phyloP scores from a whole-genome alignment of 2,329 filamentous ascomycete genomes.

The Penicillium olsonii region DNA sequence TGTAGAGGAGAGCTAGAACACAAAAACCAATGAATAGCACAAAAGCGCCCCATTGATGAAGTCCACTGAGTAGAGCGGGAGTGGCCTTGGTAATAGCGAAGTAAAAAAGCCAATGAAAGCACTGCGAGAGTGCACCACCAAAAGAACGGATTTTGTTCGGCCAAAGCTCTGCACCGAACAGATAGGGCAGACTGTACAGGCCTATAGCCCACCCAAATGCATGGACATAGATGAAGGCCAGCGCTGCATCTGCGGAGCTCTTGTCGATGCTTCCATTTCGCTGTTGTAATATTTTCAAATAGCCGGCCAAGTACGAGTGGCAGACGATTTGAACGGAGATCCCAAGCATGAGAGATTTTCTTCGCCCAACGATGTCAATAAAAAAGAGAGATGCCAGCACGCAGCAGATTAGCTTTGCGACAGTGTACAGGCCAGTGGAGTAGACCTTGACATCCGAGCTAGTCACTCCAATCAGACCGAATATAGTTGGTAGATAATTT shows the following conservation, averaged over 20 bases:
- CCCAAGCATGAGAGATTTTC: constrained; percentile 41
- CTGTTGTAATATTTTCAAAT: constrained; percentile 39
- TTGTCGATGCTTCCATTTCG: not conserved
- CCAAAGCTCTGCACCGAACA: constrained; percentile 50
- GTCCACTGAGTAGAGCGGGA: constrained; percentile 37
- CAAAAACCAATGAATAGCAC: constrained; percentile 47
- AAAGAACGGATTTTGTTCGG: constrained; percentile 50
- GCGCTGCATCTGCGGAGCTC: constrained; percentile 36
- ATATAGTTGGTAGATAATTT: constrained; percentile 45
- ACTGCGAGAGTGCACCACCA: constrained; percentile 40
- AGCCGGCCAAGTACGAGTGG: constrained; percentile 45
- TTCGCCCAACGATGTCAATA: constrained; percentile 46
- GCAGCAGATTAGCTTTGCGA: constrained; percentile 46
- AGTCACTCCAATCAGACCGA: constrained; percentile 40
- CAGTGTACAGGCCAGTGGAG: constrained; percentile 44
- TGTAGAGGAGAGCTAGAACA: constrained; percentile 40
- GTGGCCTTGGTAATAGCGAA: constrained; percentile 40
- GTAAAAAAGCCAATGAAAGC: constrained; percentile 48
- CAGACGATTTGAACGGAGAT: constrained; percentile 42
- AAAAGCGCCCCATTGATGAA: constrained; percentile 48
- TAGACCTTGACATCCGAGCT: constrained; percentile 37
- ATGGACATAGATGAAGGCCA: constrained; percentile 48
- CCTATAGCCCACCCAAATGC: constrained; percentile 47
- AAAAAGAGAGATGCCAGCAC: constrained; percentile 48
- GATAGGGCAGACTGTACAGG: constrained; percentile 45